Conservation (phyloP, 352 stramenopile species). For the Globisporangium paddicum region DNA sequence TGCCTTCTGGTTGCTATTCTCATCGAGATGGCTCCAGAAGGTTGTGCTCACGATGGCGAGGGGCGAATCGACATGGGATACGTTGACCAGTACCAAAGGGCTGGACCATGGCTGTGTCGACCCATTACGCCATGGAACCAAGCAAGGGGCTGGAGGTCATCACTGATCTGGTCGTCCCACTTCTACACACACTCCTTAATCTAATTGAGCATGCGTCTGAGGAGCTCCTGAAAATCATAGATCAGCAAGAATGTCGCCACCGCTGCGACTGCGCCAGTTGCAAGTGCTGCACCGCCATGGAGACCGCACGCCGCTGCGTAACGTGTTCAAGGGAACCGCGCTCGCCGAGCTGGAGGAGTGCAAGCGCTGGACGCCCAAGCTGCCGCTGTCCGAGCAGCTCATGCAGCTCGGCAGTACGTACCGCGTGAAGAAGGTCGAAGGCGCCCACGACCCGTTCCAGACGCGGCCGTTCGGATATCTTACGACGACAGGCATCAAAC, state of each 20-base stretch:
- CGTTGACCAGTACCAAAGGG: background rate
- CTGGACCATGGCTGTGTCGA: background rate
- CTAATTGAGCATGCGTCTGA: too few relatives aligned
- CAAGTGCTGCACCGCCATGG: slow-evolving; percentile 79
- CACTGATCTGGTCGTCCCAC: background rate
- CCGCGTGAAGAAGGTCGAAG: slow-evolving; percentile 14
- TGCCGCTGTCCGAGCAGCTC: slow-evolving; percentile 37
- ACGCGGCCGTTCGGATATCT: slow-evolving; percentile 64
- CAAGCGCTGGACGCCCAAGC: slow-evolving; percentile 33
- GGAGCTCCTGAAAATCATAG: background rate
- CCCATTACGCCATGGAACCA: background rate
- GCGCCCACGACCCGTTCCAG: slow-evolving; percentile 31
- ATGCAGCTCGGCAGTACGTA: slow-evolving; percentile 30
- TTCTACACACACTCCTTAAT: slow-evolving; percentile 1
- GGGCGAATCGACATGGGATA: background rate
- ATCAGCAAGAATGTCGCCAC: slow-evolving; percentile 7
- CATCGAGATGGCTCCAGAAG: background rate
- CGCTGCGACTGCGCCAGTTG: slow-evolving; percentile 58
- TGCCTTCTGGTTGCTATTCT: background rate
- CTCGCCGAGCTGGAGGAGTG: slow-evolving; percentile 33
- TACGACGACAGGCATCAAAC: slow-evolving; percentile 51
- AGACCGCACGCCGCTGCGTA: slow-evolving; percentile 70
- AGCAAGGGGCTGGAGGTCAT: too few relatives aligned
- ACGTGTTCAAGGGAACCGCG: slow-evolving; percentile 44
- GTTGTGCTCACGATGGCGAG: background rate